Base-by-base conservation (phyloP, 2,329 filamentous ascomycete species). In the Helotiales sp. region DNA sequence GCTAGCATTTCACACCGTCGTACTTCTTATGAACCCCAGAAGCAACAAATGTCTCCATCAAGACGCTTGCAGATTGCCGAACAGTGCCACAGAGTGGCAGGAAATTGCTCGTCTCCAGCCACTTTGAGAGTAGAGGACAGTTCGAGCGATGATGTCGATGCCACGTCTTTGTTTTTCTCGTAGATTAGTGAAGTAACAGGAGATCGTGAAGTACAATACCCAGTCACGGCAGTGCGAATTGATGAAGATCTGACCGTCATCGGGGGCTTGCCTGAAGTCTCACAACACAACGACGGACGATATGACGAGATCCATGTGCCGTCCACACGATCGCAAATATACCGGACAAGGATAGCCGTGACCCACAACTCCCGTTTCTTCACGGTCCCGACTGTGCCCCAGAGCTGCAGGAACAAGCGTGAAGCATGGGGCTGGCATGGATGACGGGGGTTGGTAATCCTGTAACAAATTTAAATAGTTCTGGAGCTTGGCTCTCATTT, bases 391-490 rank as follows among this genome's bases (percentile, higher is more conserved):
- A 69, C 73, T 68, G 72, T 73, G 74, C 73, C 75, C 64, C 69
- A 54, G 28, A 58, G 59, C 72, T 75, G 74, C 74, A 76, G 74
- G 72, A 73, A 74, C 75, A 74, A 73, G 72, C 75, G 71, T 72
- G 66, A 60, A 54, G 49, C 61, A 63, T 47, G 61, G 61, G 22
- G n/a, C n/a, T 26, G 24, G 22, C 32, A 37, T 52, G 30, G 59
- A 45, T 40, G 22, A 11, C n/a, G 28, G n/a, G 24, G 57, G n/a
- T 30, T 30, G 3, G 20, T n/a, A 32, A 55, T 34, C 47, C 45
- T 54, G 26, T 8, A 26, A 54, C 13, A n/a, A 61, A n/a, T n/a
- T 32, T 22, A 13, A 34, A 54, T 50, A 52, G 22, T 37, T 43
- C 43, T 40, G 15, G n/a, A 50, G 59, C 47, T 34, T 61, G 43